A percentile compares a stretch with the other conserved stretches of the same genome.
Evolutionary conservation across 108 stramenopile genomes (phyloP).

Genomic region (Cyclostephanos invisitatus): DNA sequence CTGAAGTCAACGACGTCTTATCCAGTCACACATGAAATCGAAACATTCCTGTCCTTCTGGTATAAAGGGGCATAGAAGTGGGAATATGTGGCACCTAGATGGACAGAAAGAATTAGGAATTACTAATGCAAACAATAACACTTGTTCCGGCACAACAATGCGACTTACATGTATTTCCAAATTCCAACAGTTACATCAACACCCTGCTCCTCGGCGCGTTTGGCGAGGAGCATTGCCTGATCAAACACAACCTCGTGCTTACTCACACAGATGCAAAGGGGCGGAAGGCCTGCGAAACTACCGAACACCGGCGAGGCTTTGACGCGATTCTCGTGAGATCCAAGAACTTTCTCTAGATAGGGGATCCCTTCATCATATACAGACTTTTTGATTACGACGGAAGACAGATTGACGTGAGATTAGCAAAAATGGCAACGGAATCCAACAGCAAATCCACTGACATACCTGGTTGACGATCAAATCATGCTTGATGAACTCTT

Average conservation of each 20-base stretch:
- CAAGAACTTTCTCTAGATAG: constrained; percentile 42
- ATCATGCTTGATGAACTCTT: constrained; percentile 69
- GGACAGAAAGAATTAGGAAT: constrained; percentile 11
- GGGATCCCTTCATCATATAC: constrained; percentile 54
- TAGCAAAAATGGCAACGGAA: neutral
- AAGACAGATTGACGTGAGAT: neutral
- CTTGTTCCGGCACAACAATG: neutral
- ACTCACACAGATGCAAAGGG: constrained; percentile 73
- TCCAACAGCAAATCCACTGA: constrained; percentile 5
- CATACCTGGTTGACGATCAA: constrained; percentile 69
- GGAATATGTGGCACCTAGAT: constrained; percentile 80
- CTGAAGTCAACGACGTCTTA: constrained; percentile 44
- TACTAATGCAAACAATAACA: constrained; percentile 1
- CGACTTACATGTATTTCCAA: constrained; percentile 69
- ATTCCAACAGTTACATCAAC: constrained; percentile 69
- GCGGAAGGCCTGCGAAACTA: constrained; percentile 65
- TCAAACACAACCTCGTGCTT: constrained; percentile 82
- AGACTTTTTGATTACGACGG: constrained; percentile 21
- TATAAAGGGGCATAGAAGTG: constrained; percentile 61
- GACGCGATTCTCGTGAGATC: constrained; percentile 48
- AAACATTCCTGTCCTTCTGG: constrained; percentile 69
- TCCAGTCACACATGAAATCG: constrained; percentile 74
- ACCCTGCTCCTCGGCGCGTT: constrained; percentile 53
- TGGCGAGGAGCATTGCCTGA: constrained; percentile 62
- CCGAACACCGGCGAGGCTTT: constrained; percentile 70